phyloP scores from a whole-genome alignment of 176 grass and related monocot genomes.

The Metroxylon sagu region DNA sequence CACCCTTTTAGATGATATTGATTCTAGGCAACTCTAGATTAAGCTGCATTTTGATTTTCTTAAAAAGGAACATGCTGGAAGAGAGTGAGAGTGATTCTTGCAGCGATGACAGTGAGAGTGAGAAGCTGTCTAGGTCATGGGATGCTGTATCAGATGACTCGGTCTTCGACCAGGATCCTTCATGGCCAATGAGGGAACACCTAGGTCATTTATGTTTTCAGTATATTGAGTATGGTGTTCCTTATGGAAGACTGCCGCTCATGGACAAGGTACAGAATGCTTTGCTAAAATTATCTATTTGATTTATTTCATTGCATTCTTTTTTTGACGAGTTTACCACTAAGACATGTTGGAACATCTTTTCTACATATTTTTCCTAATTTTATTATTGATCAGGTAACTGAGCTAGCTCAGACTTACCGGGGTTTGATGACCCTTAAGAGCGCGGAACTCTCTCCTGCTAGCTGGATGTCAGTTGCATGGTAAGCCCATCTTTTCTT shows the following conservation, averaged over 20 bases:
- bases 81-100: too few species aligned
- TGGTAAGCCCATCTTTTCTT: background rate
- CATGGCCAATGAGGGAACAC: background rate
- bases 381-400: background rate
- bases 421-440: background rate
- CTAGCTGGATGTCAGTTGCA: constrained; percentile 2
- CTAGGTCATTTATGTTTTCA: background rate
- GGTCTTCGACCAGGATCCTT: background rate
- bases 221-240: background rate
- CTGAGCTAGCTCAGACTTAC: background rate
- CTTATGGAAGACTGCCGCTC: background rate
- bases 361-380: too few species aligned
- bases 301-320: background rate
- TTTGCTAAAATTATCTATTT: background rate
- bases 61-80: too few species aligned
- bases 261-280: background rate
- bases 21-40: too few species aligned
- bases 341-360: too few species aligned
- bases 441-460: background rate
- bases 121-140: background rate
- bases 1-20: too few species aligned
- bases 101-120: too few species aligned
- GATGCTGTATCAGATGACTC: background rate
- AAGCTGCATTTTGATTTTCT: too few species aligned
- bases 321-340: background rate